These are phyloP conservation scores for Corinectria fuckeliana DNA, from an alignment of 2,329 filamentous ascomycete species.

Conservation along the genomic window DNA sequence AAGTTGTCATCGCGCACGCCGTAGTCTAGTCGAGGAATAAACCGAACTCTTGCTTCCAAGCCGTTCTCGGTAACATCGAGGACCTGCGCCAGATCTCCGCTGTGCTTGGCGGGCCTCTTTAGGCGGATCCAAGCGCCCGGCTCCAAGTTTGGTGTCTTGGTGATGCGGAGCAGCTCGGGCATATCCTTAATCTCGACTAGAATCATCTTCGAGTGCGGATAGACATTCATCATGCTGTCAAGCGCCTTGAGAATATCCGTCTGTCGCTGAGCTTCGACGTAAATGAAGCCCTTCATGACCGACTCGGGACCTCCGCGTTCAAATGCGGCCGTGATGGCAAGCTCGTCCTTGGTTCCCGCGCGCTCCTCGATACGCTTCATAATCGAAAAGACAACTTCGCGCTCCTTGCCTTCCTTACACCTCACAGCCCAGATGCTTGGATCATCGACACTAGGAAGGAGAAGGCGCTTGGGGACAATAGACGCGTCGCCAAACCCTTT, in stretches of 20 bases:
- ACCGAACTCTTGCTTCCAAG: constrained; percentile 82
- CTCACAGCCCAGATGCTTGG: constrained; percentile 94
- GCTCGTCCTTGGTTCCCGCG: constrained; percentile 75
- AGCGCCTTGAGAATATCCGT: constrained; percentile 84
- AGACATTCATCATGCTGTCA: constrained; percentile 87
- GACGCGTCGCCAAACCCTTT: constrained; percentile 72
- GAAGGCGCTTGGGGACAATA: constrained; percentile 81
- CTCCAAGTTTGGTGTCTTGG: constrained; percentile 83
- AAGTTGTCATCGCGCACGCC: constrained; percentile 78
- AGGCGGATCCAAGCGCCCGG: constrained; percentile 93
- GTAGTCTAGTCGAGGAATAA: constrained; percentile 92
- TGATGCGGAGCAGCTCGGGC: constrained; percentile 91
- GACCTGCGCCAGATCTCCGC: constrained; percentile 89
- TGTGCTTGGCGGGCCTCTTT: constrained; percentile 79
- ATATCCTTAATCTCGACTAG: constrained; percentile 96
- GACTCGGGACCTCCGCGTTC: constrained; percentile 81
- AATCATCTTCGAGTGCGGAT: constrained; percentile 84
- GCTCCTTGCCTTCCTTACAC: constrained; percentile 94
- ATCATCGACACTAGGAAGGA: constrained; percentile 92
- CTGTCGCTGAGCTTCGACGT: constrained; percentile 88
- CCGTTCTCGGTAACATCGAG: constrained; percentile 93
- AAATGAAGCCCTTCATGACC: constrained; percentile 92
- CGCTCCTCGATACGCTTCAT: constrained; percentile 89
- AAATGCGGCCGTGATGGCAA: constrained; percentile 88
- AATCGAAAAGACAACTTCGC: constrained; percentile 85